Percentiles rank a stretch among this genome's conserved stretches.
These are phyloP conservation scores for Hapsidospora chrysogenum DNA, from an alignment of 495 filamentous ascomycete species.

Conservation along the genomic window DNA sequence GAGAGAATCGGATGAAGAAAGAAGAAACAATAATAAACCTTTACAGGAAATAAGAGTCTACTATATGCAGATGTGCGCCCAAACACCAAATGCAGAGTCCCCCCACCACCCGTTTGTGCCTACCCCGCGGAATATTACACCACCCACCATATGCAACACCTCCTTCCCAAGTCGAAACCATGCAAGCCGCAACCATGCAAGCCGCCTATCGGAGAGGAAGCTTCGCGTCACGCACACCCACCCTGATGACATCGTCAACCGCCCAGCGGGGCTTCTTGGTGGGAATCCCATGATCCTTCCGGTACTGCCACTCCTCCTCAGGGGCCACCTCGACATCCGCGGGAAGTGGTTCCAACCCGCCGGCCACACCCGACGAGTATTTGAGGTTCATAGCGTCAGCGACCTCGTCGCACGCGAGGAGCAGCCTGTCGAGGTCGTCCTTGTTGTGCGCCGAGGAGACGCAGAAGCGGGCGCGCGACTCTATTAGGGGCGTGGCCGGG, in stretches of 20 bases:
- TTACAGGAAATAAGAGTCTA: neutral
- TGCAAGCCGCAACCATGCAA: neutral
- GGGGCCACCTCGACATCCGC: constrained; percentile 52
- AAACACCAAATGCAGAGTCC: neutral
- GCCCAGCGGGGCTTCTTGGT: constrained; percentile 57
- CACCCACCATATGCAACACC: neutral
- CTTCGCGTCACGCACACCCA: constrained; percentile 69
- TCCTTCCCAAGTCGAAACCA: neutral
- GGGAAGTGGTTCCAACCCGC: constrained; percentile 58
- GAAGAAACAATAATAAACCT: neutral
- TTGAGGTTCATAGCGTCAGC: constrained; percentile 87
- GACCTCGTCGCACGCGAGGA: constrained; percentile 82
- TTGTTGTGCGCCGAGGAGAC: constrained; percentile 94
- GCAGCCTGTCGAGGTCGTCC: constrained; percentile 84
- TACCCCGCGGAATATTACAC: no score
- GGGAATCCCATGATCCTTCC: constrained; percentile 36
- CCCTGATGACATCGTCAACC: constrained; percentile 60
- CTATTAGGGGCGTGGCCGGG: constrained; percentile 90
- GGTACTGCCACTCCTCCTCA: constrained; percentile 57
- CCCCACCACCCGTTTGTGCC: no score
- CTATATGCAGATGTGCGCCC: neutral
- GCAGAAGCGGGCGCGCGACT: constrained; percentile 87
- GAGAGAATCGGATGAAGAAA: neutral
- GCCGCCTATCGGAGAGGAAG: constrained; percentile 37
- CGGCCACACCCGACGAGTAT: constrained; percentile 86